Evolutionary conservation across 2,329 filamentous ascomycete genomes (phyloP), one percentile per base, ranked within the genome.

Genomic region (Emmonsia crescens): DNA sequence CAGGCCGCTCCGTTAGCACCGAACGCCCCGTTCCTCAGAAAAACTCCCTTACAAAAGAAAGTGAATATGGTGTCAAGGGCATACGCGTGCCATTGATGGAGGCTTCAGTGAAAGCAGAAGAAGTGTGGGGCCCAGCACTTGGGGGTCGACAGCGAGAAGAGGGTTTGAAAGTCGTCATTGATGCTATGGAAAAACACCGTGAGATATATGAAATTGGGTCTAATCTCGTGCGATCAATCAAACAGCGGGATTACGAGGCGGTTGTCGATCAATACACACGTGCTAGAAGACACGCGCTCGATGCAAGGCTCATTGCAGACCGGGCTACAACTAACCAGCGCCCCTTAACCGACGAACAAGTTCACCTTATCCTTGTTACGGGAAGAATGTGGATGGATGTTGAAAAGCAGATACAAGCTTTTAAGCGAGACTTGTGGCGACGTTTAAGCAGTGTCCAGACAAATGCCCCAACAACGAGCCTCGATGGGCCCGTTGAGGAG

Each of bases 311-410:
- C 60, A 80, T 96, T 48, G 86, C 87, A 2, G 82, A 85, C 46
- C 79, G 79, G 48, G 81, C 81, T 21, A 76, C 76, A 52, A 77
- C 78, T 63, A 75, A 75, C 21, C 73, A 75, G 29, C 77, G 79
- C 51, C 78, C 83, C 10, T 83, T 93, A 9, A 86, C 84, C 14
- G 92, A 97, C 69, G 79, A 84, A 24, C 87, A 97, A 70, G 83
- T 94, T 14, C 90, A 96, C 72, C 88, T 91, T 64, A 87, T 99
- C 63, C 79, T 99, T 54, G 82, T 96, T 55, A 92, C 92, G 8
- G 92, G 89, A 6, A 85, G 92, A 58, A 95, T 99, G 88, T 99
- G 94, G 94, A 83, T 89, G 65, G 92, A 96, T 72, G 89, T 96
- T 10, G 88, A 95, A 64, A 85, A 89, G 55, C 93, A 96, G 69